These are phyloP conservation scores for Diaporthe aspalathi DNA, from an alignment of 2,329 filamentous ascomycete species.

Conservation along the genomic window DNA sequence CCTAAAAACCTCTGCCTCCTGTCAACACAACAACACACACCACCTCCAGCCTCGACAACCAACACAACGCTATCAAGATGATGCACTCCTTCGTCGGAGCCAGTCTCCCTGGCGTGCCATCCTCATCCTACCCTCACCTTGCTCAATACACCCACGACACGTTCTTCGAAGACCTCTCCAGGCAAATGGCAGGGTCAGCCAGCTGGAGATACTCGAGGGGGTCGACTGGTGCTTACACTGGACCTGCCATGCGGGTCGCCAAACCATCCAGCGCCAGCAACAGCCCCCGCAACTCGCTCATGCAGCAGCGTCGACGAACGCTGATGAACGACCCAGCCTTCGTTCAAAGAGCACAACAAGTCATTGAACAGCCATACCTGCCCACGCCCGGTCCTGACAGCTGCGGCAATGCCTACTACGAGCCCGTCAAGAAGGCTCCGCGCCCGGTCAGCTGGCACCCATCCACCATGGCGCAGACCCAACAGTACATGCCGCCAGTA, in stretches of 20 bases:
- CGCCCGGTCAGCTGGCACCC: conserved; percentile 84
- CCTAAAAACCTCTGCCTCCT: neutral
- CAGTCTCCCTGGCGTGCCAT: conserved; percentile 46
- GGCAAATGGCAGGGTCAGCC: conserved; percentile 62
- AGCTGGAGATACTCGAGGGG: conserved; percentile 61
- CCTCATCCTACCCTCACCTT: conserved; percentile 37
- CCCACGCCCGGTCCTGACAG: conserved; percentile 50
- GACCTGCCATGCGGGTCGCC: conserved; percentile 66
- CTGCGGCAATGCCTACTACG: conserved; percentile 47
- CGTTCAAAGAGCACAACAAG: conserved; percentile 59
- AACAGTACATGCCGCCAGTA: conserved; percentile 44
- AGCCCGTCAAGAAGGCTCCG: conserved; percentile 53
- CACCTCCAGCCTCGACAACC: conserved; percentile 19
- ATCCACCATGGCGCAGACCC: conserved; percentile 59
- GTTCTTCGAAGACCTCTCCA: conserved; percentile 63
- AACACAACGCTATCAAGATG: conserved; percentile 33
- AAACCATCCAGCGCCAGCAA: conserved; percentile 77
- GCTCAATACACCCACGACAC: conserved; percentile 54
- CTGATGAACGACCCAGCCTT: conserved; percentile 63
- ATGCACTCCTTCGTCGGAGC: conserved; percentile 51
- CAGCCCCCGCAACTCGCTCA: conserved; percentile 69
- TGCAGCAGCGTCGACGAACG: conserved; percentile 66
- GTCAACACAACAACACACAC: conserved; percentile 24
- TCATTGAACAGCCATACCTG: conserved; percentile 56
- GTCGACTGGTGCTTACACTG: conserved; percentile 62